A percentile compares a stretch with the other conserved stretches of the same genome.
Conservation (phyloP, 805 yeast species). For the Myxozyma melibiosi region DNA sequence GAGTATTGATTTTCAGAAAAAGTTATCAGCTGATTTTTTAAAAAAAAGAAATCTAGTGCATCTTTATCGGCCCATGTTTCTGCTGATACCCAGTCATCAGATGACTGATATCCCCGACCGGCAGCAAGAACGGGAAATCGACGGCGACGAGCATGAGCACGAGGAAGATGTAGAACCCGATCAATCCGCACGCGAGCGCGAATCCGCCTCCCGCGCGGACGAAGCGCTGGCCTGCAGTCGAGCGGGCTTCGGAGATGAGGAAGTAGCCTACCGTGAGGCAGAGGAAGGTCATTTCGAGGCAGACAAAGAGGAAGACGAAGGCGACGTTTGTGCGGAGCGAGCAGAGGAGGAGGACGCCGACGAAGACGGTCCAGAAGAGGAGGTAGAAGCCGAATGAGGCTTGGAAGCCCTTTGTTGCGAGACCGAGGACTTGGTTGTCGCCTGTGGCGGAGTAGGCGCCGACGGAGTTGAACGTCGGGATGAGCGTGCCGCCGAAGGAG, state of each 20-base stretch:
- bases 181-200: slow-evolving; percentile 23
- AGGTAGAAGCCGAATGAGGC: slow-evolving; percentile 30
- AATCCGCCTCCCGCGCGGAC: slow-evolving; percentile 32
- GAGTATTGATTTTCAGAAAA: not conserved
- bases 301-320: slow-evolving; percentile 22
- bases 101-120: slow-evolving; percentile 30
- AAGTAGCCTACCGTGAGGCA: slow-evolving; percentile 29
- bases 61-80: slow-evolving; percentile 29
- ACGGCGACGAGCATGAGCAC: slow-evolving; percentile 33
- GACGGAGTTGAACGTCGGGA: slow-evolving; percentile 30
- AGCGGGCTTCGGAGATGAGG: slow-evolving; percentile 3
- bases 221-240: slow-evolving; percentile 3
- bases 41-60: not conserved
- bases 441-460: slow-evolving; percentile 33
- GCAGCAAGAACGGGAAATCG: slow-evolving; percentile 30
- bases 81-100: slow-evolving; percentile 30
- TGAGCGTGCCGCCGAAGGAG: slow-evolving; percentile 28
- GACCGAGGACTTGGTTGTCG: slow-evolving; percentile 18
- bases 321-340: slow-evolving; percentile 32
- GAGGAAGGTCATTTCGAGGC: slow-evolving; percentile 20
- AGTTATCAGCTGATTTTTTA: not conserved
- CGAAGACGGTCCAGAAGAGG: slow-evolving; percentile 27
- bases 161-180: slow-evolving; percentile 29
- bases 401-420: slow-evolving; percentile 19
- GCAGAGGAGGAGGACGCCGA: slow-evolving; percentile 24